phyloP scores from a whole-genome alignment of 768 basidiomycete genomes.

The Asterophora lycoperdoides region DNA sequence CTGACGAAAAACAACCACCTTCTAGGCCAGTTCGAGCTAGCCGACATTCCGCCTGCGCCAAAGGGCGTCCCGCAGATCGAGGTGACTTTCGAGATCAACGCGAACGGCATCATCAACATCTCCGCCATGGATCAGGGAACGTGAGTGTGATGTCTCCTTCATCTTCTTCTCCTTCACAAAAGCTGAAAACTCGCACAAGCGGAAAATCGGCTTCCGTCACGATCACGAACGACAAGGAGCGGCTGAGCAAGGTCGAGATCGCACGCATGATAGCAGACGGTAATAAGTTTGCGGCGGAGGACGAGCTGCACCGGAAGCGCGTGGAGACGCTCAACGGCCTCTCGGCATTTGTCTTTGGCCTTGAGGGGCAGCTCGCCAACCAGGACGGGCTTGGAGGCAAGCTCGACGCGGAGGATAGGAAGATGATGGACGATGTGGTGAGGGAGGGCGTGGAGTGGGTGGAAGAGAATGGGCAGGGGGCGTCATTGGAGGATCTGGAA shows the following conservation, averaged over 20 bases:
- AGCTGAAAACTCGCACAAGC: constrained; percentile 18
- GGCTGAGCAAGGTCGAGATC: constrained; percentile 51
- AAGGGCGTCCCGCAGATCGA: constrained; percentile 90
- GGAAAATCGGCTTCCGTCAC: constrained; percentile 80
- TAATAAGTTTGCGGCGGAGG: constrained; percentile 37
- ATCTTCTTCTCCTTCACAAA: no score
- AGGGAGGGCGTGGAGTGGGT: constrained; percentile 76
- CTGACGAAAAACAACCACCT: constrained; percentile 89
- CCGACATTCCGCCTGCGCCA: constrained; percentile 82
- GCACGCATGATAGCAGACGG: constrained; percentile 52
- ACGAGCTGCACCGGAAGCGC: constrained; percentile 20
- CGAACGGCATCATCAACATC: constrained; percentile 81
- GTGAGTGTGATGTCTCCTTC: constrained; percentile 48
- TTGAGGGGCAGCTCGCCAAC: constrained; percentile 69
- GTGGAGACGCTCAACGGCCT: constrained; percentile 47
- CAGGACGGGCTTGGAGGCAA: constrained; percentile 73
- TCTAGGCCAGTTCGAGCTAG: constrained; percentile 89
- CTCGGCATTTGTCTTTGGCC: constrained; percentile 57
- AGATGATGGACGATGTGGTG: constrained; percentile 54
- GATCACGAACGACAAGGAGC: constrained; percentile 72
- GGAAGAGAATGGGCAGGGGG: constrained; percentile 59
- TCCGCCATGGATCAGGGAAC: constrained; percentile 81
- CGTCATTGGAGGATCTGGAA: constrained; percentile 70
- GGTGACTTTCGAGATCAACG: constrained; percentile 88
- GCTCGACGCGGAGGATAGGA: constrained; percentile 51